Evolutionary conservation across 2,329 filamentous ascomycete genomes (phyloP).

Genomic region (Dothidotthia symphoricarpi): DNA sequence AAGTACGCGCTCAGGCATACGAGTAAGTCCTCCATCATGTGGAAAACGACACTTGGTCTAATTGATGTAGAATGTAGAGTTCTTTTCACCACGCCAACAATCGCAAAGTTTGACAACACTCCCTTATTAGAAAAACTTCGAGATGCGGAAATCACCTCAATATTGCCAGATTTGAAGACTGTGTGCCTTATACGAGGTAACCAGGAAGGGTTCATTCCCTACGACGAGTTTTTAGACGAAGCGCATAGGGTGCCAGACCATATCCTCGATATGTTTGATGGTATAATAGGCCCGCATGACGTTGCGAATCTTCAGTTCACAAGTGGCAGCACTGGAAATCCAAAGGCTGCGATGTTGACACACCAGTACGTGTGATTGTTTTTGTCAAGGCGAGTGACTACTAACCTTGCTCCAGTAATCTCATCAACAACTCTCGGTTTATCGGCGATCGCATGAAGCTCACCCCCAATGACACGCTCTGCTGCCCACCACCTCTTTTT

Average conservation of each 20-base stretch:
- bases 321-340: conserved; percentile 40
- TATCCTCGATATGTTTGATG: conserved; percentile 37
- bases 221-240: conserved; percentile 54
- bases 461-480: conserved; percentile 63
- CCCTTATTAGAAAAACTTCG: conserved; percentile 51
- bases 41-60: background rate
- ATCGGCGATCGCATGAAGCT: conserved; percentile 70
- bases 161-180: conserved; percentile 32
- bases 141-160: conserved; percentile 14
- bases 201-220: conserved; percentile 56
- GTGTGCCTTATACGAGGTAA: conserved; percentile 35
- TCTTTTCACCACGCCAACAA: conserved; percentile 69
- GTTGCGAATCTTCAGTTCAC: conserved; percentile 42
- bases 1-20: conserved; percentile 70
- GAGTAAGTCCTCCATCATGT: conserved; percentile 47
- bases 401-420: conserved; percentile 23
- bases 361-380: conserved; percentile 30
- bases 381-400: background rate
- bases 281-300: conserved; percentile 36
- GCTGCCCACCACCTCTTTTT: conserved; percentile 80
- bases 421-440: conserved; percentile 44
- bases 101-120: conserved; percentile 64
- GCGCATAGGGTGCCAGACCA: conserved; percentile 33
- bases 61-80: conserved; percentile 61
- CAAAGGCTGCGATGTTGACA: conserved; percentile 42